A percentile compares a stretch with the other conserved stretches of the same genome.
phyloP scores from a whole-genome alignment of 192 early-diverging fungal genomes.

The Funneliformis geosporum region DNA sequence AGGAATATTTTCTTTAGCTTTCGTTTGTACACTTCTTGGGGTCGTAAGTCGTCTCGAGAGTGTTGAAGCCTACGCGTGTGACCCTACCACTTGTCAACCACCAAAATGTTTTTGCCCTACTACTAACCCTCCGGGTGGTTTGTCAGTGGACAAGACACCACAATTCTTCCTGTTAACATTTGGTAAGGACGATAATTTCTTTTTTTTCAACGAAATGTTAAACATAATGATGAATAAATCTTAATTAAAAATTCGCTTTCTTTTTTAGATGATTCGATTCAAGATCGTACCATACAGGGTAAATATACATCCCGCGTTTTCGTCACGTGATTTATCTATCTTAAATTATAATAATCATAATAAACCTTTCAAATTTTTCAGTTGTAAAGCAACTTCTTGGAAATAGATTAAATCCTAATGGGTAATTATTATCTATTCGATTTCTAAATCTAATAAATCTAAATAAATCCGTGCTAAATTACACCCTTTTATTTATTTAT shows the following conservation, averaged over 20 bases:
- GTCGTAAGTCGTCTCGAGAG: neutral
- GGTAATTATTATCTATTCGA: conserved; percentile 14
- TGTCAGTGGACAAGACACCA: conserved; percentile 50
- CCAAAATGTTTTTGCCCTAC: conserved; percentile 57
- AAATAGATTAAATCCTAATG: conserved; percentile 11
- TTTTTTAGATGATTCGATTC: conserved; percentile 55
- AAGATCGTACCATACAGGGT: conserved; percentile 35
- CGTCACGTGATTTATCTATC: neutral
- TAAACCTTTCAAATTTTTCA: neutral
- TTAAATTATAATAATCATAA: too few relatives aligned
- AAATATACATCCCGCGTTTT: neutral
- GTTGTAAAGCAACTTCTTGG: neutral
- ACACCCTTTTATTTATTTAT: conserved; percentile 1
- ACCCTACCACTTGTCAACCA: conserved; percentile 50
- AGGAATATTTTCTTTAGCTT: neutral
- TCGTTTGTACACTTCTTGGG: neutral
- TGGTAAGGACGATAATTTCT: conserved; percentile 26
- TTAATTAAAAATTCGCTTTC: neutral
- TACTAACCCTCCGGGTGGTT: conserved; percentile 48
- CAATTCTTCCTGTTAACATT: conserved; percentile 64
- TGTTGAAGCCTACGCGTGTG: conserved; percentile 42
- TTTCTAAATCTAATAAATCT: too few relatives aligned
- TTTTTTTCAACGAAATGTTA: neutral
- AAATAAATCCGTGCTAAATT: neutral
- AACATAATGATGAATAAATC: neutral